Conservation (phyloP, 345 rosid species). For the Rhodomyrtus tomentosa region DNA sequence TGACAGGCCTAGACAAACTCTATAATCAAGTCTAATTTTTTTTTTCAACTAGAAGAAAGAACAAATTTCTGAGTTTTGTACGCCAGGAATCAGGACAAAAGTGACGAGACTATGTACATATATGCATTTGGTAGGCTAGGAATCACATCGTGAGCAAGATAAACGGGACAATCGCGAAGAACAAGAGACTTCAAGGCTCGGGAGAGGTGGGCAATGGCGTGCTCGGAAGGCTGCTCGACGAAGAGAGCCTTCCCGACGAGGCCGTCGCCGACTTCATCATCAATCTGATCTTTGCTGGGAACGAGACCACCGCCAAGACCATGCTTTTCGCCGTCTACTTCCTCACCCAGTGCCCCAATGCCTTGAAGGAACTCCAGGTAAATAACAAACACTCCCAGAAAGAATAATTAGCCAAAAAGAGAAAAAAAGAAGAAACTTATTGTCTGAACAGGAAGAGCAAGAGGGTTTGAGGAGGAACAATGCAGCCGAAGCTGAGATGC, state of each 20-base stretch:
- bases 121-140: slow-evolving; percentile 36
- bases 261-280: slow-evolving; percentile 68
- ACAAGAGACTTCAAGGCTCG: slow-evolving; percentile 8
- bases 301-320: slow-evolving; percentile 80
- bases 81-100: neutral
- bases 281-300: slow-evolving; percentile 83
- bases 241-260: slow-evolving; percentile 58
- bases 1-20: neutral
- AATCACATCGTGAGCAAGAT: slow-evolving; percentile 58
- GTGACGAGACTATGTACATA: neutral
- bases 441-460: slow-evolving; percentile 55
- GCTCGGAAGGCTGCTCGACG: slow-evolving; percentile 57
- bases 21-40: neutral
- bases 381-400: neutral
- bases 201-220: slow-evolving; percentile 29
- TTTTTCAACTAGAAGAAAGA: neutral
- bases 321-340: slow-evolving; percentile 77
- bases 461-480: slow-evolving; percentile 10
- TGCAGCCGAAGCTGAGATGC: slow-evolving; percentile 7
- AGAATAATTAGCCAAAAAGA: neutral
- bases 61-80: neutral
- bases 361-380: slow-evolving; percentile 55
- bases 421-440: neutral
- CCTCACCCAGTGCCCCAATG: slow-evolving; percentile 55
- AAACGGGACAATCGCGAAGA: slow-evolving; percentile 28